These are phyloP conservation scores for Stephania japonica DNA, from an alignment of 164 flowering plant species.

Conservation along the genomic window DNA sequence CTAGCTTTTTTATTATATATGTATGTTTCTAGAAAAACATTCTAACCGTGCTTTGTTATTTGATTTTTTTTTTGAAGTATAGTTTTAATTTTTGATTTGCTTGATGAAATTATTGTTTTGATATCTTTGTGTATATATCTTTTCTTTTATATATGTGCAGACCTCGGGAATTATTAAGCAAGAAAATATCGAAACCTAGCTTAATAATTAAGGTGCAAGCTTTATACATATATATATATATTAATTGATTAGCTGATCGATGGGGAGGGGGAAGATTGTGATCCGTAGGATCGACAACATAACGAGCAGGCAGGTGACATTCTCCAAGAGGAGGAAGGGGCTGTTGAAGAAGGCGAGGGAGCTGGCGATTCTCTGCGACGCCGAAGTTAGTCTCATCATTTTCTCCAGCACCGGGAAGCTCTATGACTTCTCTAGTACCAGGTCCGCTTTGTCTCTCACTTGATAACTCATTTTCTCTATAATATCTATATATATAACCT, in stretches of 20 bases:
- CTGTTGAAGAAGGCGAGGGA: constrained; percentile 73
- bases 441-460: constrained; percentile 27
- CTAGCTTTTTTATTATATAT: constrained; percentile 10
- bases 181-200: neutral
- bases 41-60: neutral
- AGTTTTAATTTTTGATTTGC: too few species aligned
- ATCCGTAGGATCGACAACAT: constrained; percentile 64
- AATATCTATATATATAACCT: neutral
- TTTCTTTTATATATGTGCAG: neutral
- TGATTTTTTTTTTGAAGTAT: too few species aligned
- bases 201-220: too few species aligned
- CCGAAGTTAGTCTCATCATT: constrained; percentile 67
- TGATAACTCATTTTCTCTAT: too few species aligned
- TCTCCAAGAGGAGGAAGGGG: constrained; percentile 70
- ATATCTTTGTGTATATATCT: too few species aligned
- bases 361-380: constrained; percentile 67
- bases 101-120: too few species aligned
- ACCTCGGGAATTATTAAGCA: neutral
- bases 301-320: constrained; percentile 76
- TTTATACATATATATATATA: too few species aligned
- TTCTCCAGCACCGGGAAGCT: constrained; percentile 76
- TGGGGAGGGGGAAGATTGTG: constrained; percentile 86
- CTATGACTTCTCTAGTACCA: constrained; percentile 60
- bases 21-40: neutral
- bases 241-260: constrained; percentile 10